Conservation (phyloP, 129 eudicot species). For the Mikania micrantha region DNA sequence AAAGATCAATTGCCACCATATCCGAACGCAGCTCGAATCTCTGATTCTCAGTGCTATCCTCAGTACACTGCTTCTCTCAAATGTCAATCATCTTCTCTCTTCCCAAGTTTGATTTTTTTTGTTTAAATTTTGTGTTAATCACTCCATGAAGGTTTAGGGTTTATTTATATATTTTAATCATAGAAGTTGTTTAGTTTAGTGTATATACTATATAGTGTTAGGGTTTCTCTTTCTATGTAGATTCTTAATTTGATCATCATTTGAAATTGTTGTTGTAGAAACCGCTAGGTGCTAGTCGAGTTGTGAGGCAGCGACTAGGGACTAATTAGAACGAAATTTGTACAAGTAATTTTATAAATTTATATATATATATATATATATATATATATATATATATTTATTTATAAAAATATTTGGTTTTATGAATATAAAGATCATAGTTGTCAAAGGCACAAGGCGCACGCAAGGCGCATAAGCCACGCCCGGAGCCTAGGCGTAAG, state of each 20-base stretch:
- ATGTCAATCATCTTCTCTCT: conserved; percentile 32
- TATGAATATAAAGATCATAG: no score
- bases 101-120: not conserved
- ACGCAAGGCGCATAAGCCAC: no score
- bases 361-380: no score
- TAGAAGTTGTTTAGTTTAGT: not conserved
- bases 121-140: not conserved
- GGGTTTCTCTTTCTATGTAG: not conserved
- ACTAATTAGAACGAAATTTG: no score
- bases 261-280: not conserved
- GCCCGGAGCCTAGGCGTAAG: no score
- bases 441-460: no score
- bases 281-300: no score
- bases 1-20: conserved; percentile 53
- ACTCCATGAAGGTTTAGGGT: conserved; percentile 11
- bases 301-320: no score
- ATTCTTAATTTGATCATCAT: not conserved
- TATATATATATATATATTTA: no score
- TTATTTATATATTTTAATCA: not conserved
- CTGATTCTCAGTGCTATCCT: conserved; percentile 81
- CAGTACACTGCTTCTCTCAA: conserved; percentile 88
- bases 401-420: no score
- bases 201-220: conserved; percentile 1
- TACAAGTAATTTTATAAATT: no score
- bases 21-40: conserved; percentile 73